A percentile compares a stretch with the other conserved stretches of the same genome.
These are phyloP conservation scores for Arthrobotrys musiformis DNA, from an alignment of 2,329 filamentous ascomycete genomes.

Conservation along the genomic window DNA sequence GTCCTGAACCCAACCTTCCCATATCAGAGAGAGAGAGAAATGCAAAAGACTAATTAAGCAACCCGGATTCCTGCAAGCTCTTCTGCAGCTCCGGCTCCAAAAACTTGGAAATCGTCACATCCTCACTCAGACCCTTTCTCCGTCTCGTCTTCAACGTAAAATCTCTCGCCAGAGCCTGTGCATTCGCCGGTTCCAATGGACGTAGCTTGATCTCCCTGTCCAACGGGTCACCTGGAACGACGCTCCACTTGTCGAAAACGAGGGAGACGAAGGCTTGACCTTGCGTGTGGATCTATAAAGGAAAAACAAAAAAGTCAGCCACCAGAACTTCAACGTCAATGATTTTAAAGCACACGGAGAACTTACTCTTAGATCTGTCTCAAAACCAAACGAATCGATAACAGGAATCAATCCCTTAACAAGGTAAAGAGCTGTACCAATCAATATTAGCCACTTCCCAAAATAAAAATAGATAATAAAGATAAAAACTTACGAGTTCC, in stretches of 20 bases:
- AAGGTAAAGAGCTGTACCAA: constrained; percentile 75
- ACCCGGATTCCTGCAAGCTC: constrained; percentile 51
- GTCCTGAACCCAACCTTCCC: no score
- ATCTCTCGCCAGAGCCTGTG: constrained; percentile 90
- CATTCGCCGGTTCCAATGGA: constrained; percentile 85
- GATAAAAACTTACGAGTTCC: constrained; percentile 72
- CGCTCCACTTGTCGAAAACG: constrained; percentile 94
- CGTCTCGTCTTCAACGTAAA: constrained; percentile 71
- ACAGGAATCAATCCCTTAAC: constrained; percentile 92
- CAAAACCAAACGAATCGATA: constrained; percentile 97
- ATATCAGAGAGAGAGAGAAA: background rate
- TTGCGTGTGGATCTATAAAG: constrained; percentile 82
- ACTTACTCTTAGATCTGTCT: constrained; percentile 82
- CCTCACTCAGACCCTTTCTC: constrained; percentile 54
- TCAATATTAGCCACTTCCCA: constrained; percentile 5
- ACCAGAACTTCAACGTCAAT: background rate
- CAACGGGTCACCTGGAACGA: constrained; percentile 93
- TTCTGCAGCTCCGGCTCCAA: constrained; percentile 89
- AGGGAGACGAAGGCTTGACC: constrained; percentile 89
- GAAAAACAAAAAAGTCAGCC: background rate
- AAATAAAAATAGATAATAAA: background rate
- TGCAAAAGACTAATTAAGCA: constrained; percentile 27
- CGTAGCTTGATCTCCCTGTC: constrained; percentile 84
- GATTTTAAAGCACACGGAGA: background rate
- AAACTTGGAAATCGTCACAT: constrained; percentile 82